Base-by-base conservation (phyloP, 768 basidiomycete species). In the Rhodocollybia butyracea region DNA sequence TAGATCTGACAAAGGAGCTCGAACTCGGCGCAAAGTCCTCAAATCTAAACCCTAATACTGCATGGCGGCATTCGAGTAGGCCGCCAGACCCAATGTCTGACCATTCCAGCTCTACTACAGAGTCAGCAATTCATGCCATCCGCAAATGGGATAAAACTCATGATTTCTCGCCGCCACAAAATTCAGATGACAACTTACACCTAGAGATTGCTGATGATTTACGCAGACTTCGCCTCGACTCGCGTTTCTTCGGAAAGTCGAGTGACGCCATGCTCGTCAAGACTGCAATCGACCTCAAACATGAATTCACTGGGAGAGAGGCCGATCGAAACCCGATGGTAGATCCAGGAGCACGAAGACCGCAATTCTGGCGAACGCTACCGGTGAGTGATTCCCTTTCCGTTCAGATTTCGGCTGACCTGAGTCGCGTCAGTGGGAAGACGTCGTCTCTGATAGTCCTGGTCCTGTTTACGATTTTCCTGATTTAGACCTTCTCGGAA, bases 1-100 rank as follows among this genome's bases (percentile, higher is more conserved):
- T 81, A 42, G 79, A 84, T 51, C 75, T 86, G 30, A 74, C 83
- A 21, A 77, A 76, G 55, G 83, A 88, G 60, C 69, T 88, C 10
- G 82, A 79, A 5, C n/a, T 40, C 39, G 39, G 39, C 5, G 7
- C 48, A 22, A 24, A 24, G 2, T 21, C 12, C 8, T 34, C 31
- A 34, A 17, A 12, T 17, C 69, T 68, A 24, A 51, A 62, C 27
- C 24, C 47, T 21, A 41, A 39, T 32, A 27, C 32, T 15, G 40
- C 24, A 6, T 38, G 6, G 32, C 31, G n/a, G 24, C 46, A 19
- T 41, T 13, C 26, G 12, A 17, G 46, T 15, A 4, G 21, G 5
- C 36, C 3, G 12, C 21, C 19, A n/a, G 27, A 30, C 12, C 22
- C 34, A 13, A 17, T n/a, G 38, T n/a, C 10, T 5, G 24, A 24